Base-by-base conservation (phyloP, 352 stramenopile species). In the Globisporangium sylvaticum region DNA sequence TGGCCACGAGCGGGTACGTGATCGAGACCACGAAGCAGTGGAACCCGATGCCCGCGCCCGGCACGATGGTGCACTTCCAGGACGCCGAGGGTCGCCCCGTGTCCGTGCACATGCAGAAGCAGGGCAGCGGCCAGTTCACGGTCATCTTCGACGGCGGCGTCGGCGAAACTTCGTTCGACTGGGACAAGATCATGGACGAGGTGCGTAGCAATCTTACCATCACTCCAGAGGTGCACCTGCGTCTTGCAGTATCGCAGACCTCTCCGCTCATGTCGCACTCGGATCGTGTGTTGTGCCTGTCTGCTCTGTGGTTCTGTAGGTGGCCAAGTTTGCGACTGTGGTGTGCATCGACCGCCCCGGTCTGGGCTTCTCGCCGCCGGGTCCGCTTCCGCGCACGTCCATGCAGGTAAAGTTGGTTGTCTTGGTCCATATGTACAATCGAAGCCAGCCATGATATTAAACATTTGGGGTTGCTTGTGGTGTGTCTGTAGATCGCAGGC, bases 121-220 rank as follows among this genome's bases (percentile, higher is more conserved):
- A 64, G 31, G 83, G 81, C 22, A 61, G 14, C 18, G 80, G 81
- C 31, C 66, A 87, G 48, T 79, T 91, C 64, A 87, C 82, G 0
- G 80, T 92, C 22, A 58, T 94, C 39, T 67, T 94, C 14, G 86
- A 94, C 46, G 86, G 86, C 18, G 83, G 86, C 42, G 80, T 91
- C 37, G 86, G 86, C n/a, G 84, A 94, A 75, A 90, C 86, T 20
- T 91, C 81, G 34, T 94, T 94, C 66, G 86, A 94, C 66, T 94
- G 84, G 81, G 84, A 91, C 57, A 92, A 94, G 65, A 82, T 94
- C 56, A 71, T 73, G 2, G 68, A 68, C 18, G 58, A 88, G 50
- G 64, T 85, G 18, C 27, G 50, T 37, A 31, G 54, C 54, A 22
- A 57, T n/a, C 14, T n/a, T 31, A 29, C 50, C 42, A 44, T 44